These are phyloP conservation scores for Penicillium freii DNA, from an alignment of 2,329 filamentous ascomycete species.

Conservation along the genomic window DNA sequence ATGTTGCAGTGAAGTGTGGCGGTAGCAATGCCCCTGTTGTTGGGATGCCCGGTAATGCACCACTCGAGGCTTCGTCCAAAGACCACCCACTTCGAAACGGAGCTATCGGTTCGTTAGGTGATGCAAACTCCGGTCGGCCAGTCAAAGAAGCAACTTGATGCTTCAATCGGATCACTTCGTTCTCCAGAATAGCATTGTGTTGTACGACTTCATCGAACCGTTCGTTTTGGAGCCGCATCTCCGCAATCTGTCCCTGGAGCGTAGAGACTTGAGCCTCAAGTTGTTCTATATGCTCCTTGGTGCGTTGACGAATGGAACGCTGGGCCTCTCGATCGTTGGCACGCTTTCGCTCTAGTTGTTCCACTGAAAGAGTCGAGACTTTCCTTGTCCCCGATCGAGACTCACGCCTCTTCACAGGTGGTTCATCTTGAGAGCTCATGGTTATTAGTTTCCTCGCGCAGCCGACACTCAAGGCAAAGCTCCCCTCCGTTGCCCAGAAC, in stretches of 20 bases:
- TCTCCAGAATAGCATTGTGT: conserved; percentile 54
- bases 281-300: conserved; percentile 58
- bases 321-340: conserved; percentile 62
- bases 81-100: conserved; percentile 15
- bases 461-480: conserved; percentile 1
- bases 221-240: conserved; percentile 51
- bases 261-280: conserved; percentile 49
- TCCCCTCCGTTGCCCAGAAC: conserved; percentile 9
- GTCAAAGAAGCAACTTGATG: conserved; percentile 43
- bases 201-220: conserved; percentile 53
- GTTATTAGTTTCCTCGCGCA: neutral
- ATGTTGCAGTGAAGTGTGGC: conserved; percentile 25
- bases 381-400: conserved; percentile 58
- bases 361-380: conserved; percentile 56
- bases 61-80: conserved; percentile 20
- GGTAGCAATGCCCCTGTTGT: conserved; percentile 24
- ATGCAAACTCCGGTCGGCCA: conserved; percentile 24
- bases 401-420: conserved; percentile 34
- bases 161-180: conserved; percentile 54
- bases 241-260: conserved; percentile 41
- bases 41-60: conserved; percentile 9
- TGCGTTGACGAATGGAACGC: conserved; percentile 58
- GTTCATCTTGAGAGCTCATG: conserved; percentile 28
- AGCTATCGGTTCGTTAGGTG: conserved; percentile 14
- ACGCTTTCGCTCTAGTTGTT: conserved; percentile 59